Percentiles rank a stretch among this genome's conserved stretches.
These are phyloP conservation scores for Lentinula sp. DNA, from an alignment of 768 basidiomycete genomes.

Conservation along the genomic window DNA sequence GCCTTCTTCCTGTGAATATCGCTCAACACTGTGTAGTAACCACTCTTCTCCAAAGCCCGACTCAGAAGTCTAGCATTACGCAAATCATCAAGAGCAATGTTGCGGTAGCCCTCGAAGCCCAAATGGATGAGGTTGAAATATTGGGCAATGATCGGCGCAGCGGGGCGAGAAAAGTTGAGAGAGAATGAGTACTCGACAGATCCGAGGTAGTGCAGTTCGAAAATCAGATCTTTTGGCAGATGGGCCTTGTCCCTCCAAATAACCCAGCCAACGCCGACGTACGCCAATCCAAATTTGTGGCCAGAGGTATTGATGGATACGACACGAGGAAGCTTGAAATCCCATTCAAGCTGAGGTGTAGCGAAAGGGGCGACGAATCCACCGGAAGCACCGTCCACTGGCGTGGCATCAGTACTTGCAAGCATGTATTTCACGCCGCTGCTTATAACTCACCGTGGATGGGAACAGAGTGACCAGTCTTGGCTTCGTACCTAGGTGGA, in stretches of 20 bases:
- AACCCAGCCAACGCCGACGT: conserved; percentile 50
- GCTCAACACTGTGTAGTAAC: conserved; percentile 47
- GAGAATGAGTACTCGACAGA: conserved; percentile 67
- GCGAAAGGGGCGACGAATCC: conserved; percentile 67
- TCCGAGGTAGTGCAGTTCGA: conserved; percentile 56
- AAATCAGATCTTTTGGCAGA: conserved; percentile 67
- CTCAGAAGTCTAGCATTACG: conserved; percentile 60
- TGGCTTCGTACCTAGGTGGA: conserved; percentile 31
- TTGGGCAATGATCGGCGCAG: conserved; percentile 57
- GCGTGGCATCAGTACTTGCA: conserved; percentile 24
- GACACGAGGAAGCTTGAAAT: conserved; percentile 58
- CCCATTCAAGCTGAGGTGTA: conserved; percentile 50
- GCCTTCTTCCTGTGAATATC: conserved; percentile 46
- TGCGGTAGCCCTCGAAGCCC: conserved; percentile 51
- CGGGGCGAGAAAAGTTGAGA: conserved; percentile 56
- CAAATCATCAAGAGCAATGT: conserved; percentile 41
- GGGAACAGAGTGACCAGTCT: conserved; percentile 53
- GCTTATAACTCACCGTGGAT: conserved; percentile 58
- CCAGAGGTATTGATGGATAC: conserved; percentile 57
- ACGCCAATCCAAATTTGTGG: conserved; percentile 56
- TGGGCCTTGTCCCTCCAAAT: conserved; percentile 59
- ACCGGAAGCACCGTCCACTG: conserved; percentile 60
- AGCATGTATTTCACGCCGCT: conserved; percentile 32
- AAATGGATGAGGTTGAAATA: conserved; percentile 61
- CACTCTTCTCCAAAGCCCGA: conserved; percentile 51